Evolutionary conservation across 2,329 filamentous ascomycete species (phyloP), one percentile per base, ranked within the genome.

Genomic region (Nemania bipapillata): DNA sequence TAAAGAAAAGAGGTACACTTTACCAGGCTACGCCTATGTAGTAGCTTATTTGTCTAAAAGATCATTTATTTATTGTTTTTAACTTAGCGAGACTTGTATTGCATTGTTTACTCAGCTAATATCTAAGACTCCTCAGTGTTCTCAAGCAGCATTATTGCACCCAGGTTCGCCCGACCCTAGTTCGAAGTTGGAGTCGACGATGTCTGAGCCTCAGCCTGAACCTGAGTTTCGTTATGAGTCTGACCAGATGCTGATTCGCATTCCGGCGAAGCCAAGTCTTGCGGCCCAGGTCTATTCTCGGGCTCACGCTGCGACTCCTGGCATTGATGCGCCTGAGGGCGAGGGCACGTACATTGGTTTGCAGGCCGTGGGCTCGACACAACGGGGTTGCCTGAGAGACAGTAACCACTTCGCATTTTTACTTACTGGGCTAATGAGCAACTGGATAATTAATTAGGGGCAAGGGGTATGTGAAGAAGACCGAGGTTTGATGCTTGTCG

Each of bases 371-470:
- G 42, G 3, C 6, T 26, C 20, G 22, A 20, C 24, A n/a, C 12
- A n/a, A 1, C 22, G 17, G 30, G 17, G n/a, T 24, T 4, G 6
- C 26, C 17, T 4, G 60, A 65, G 4, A 57, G 15, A 9, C 61
- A 55, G 42, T 68, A 61, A 22, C 61, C 61, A 22, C 60, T 65
- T 17, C 66, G 37, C 47, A 49, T 57, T 37, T 47, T 63, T 4
- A 20, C 15, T 7, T n/a, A 24, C 9, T 53, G 24, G 11, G 30
- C 20, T 17, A 17, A 17, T n/a, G n/a, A n/a, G n/a, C n/a, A n/a
- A n/a, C n/a, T n/a, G 11, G 15, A 17, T 42, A 5, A 42, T 17
- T 42, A 17, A 17, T 12, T n/a, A 45, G 15, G 40, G 15, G 15
- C 2, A n/a, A 2, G 17, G 40, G 2, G 8, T 20, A 20, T 17